These are phyloP conservation scores for Corrigiola litoralis DNA, from an alignment of 179 eudicot species.

Conservation along the genomic window DNA sequence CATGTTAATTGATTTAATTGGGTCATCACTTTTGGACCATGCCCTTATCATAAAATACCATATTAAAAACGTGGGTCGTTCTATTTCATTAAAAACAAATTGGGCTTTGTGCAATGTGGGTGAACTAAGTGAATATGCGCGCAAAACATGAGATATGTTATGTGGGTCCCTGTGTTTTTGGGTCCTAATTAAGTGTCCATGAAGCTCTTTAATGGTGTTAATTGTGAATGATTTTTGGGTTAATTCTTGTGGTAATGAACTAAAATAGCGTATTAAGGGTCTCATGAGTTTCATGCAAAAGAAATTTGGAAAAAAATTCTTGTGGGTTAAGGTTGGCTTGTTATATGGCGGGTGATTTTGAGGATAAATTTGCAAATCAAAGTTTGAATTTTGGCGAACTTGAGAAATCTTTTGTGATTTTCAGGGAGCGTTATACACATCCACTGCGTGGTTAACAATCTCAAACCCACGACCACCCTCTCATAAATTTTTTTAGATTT, in stretches of 20 bases:
- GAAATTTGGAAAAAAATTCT: too few species aligned
- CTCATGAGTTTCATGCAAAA: constrained; percentile 29
- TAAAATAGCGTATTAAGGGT: constrained; percentile 28
- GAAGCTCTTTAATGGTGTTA: constrained; percentile 43
- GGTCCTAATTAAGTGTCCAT: constrained; percentile 48
- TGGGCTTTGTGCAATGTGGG: constrained; percentile 45
- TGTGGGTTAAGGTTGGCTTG: too few species aligned
- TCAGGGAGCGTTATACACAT: too few species aligned
- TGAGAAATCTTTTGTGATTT: too few species aligned
- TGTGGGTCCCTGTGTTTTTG: constrained; percentile 41
- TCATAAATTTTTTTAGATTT: too few species aligned
- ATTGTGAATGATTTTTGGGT: constrained; percentile 17
- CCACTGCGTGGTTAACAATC: too few species aligned
- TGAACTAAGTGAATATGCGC: constrained; percentile 36
- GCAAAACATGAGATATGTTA: constrained; percentile 39
- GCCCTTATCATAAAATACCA: constrained; percentile 52
- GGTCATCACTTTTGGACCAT: constrained; percentile 40
- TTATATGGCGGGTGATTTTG: too few species aligned
- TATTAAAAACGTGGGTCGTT: constrained; percentile 38
- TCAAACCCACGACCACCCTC: too few species aligned
- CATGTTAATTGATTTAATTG: constrained; percentile 35
- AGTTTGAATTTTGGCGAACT: too few species aligned
- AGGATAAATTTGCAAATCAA: too few species aligned
- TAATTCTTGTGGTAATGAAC: constrained; percentile 18
- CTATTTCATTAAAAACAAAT: constrained; percentile 33